Percentiles rank a stretch among this genome's conserved stretches.
phyloP scores from a whole-genome alignment of 1,284 basidiomycete genomes.

The Ustilago cynodontis region DNA sequence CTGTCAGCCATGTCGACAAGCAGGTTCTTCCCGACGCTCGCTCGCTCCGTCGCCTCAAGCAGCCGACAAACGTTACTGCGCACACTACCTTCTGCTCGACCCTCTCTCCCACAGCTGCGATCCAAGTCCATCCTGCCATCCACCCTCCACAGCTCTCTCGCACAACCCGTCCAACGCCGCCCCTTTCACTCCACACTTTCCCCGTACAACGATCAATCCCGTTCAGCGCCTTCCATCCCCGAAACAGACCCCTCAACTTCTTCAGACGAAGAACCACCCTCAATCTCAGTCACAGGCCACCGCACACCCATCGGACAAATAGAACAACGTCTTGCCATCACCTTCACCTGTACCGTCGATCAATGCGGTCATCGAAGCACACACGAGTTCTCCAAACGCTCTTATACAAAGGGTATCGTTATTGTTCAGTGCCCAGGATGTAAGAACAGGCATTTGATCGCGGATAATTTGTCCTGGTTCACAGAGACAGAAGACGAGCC shows the following conservation, averaged over 20 bases:
- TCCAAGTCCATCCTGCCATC: constrained; percentile 5
- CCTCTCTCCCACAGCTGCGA: constrained; percentile 2
- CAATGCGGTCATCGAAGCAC: constrained; percentile 84
- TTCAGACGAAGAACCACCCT: constrained; percentile 6
- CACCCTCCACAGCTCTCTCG: background rate
- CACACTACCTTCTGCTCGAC: background rate
- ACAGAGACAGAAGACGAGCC: constrained; percentile 60
- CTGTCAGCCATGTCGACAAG: constrained; percentile 19
- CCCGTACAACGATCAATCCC: constrained; percentile 8
- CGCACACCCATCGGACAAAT: constrained; percentile 55
- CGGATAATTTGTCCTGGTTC: constrained; percentile 69
- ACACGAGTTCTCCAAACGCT: constrained; percentile 86
- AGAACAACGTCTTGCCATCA: constrained; percentile 61
- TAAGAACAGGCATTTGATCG: constrained; percentile 77
- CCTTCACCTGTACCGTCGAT: constrained; percentile 65
- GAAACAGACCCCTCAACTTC: constrained; percentile 14
- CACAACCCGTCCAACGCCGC: background rate
- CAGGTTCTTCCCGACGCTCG: constrained; percentile 1
- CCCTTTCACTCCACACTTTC: constrained; percentile 6
- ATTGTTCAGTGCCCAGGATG: constrained; percentile 92
- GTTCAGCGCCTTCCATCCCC: constrained; percentile 18
- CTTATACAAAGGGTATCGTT: constrained; percentile 90
- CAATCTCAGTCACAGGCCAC: constrained; percentile 46
- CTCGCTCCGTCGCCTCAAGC: constrained; percentile 28
- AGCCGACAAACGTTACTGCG: constrained; percentile 14